phyloP scores from a whole-genome alignment of 1,139 yeast species.

The Candida sojae region DNA sequence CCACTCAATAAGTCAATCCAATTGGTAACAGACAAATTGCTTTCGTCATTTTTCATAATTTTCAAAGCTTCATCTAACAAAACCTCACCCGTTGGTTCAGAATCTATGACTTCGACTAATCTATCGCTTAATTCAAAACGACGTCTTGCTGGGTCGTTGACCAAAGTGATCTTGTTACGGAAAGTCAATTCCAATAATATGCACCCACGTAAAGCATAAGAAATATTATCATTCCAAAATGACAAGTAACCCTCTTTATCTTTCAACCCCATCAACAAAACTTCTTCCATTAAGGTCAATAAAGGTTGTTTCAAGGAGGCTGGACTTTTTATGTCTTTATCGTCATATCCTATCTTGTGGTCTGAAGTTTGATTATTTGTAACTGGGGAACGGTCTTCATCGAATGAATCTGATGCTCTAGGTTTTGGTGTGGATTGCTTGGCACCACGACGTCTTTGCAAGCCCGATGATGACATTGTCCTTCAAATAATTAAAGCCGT shows the following conservation, averaged over 20 bases:
- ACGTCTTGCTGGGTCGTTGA: constrained; percentile 91
- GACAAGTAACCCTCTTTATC: constrained; percentile 95
- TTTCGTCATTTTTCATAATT: constrained; percentile 83
- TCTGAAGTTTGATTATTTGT: constrained; percentile 18
- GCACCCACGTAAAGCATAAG: constrained; percentile 95
- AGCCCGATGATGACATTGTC: constrained; percentile 36
- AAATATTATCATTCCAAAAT: constrained; percentile 97
- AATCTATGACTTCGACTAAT: constrained; percentile 81
- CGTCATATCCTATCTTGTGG: constrained; percentile 83
- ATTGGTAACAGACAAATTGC: constrained; percentile 75
- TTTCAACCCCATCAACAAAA: constrained; percentile 84
- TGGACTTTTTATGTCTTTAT: constrained; percentile 59
- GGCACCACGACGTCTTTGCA: constrained; percentile 53
- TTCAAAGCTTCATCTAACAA: constrained; percentile 90
- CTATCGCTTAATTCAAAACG: constrained; percentile 88
- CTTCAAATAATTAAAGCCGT: not conserved
- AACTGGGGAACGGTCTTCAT: constrained; percentile 13
- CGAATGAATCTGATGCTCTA: constrained; percentile 11
- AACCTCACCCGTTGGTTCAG: constrained; percentile 91
- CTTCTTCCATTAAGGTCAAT: constrained; percentile 95
- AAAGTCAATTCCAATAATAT: constrained; percentile 89
- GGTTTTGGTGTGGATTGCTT: constrained; percentile 17
- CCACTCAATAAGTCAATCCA: constrained; percentile 96
- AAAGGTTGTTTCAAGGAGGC: constrained; percentile 59
- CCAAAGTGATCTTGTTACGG: constrained; percentile 84